Evolutionary conservation across 164 flowering plant genomes (phyloP), one percentile per base, ranked within the genome.

Genomic region (Magnolia sinica): DNA sequence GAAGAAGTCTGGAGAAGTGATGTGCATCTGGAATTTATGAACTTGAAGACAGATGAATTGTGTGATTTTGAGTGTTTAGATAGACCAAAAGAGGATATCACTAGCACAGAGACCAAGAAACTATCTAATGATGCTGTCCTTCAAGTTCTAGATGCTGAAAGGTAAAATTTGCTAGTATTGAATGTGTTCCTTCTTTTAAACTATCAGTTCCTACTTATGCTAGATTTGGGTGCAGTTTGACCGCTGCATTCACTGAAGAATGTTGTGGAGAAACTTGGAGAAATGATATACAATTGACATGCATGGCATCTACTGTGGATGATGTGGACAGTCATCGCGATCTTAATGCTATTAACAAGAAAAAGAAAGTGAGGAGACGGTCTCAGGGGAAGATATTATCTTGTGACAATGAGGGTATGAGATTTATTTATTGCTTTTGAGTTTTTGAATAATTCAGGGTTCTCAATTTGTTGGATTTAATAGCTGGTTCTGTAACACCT

Each of bases 361-460:
- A 85, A 81, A 90, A 84, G 88, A 90, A 84, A 86, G 79, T 52
- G 51, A 86, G 86, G 74, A 86, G 79, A 31, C 81, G 82, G 50
- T 65, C 73, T 2, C 76, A 52, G 27, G 74, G 79, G 77, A 86
- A 76, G 73, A 74, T 69, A 49, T n/a, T 23, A 31, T 73, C 79
- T 51, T 37, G 49, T 74, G 83, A 72, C 27, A 64, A 64, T 4
- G 64, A 71, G 74, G 85, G 85, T 83, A 51, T 9, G 37, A 61
- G 5, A 52, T 70, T 55, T 75, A 72, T 68, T 68, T 14, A 6
- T 37, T 37, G 45, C 61, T 11, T 16, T 9, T 13, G 61, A 55
- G 31, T 14, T 29, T 16, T 6, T 29, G n/a, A 68, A 68, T 31
- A 31, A 29, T 13, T 68, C 7, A 37, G 8, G 2, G n/a, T 29